Conservation (phyloP, 805 yeast species). For the Candida insectorum region DNA sequence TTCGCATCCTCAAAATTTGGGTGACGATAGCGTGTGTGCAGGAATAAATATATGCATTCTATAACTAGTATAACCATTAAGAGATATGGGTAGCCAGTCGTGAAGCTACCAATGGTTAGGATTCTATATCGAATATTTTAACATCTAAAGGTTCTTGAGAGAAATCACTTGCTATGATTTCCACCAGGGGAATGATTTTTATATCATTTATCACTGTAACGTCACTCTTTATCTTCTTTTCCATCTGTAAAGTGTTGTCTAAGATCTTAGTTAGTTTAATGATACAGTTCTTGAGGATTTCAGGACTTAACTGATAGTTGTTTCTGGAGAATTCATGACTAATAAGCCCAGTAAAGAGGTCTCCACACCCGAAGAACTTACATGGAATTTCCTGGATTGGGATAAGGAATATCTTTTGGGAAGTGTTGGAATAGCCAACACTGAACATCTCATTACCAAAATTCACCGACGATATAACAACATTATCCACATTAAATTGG, state of each 20-base stretch:
- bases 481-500: conserved; percentile 43
- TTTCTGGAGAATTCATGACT: conserved; percentile 44
- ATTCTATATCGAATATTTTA: no score
- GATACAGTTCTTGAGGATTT: conserved; percentile 23
- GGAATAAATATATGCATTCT: no score
- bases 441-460: conserved; percentile 34
- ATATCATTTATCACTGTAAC: conserved; percentile 29
- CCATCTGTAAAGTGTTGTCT: conserved; percentile 22
- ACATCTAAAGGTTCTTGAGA: no score
- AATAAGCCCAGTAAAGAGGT: conserved; percentile 61
- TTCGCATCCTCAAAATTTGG: no score
- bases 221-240: conserved; percentile 10
- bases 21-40: no score
- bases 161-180: background rate
- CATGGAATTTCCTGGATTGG: conserved; percentile 53
- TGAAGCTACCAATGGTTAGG: no score
- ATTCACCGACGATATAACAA: conserved; percentile 59
- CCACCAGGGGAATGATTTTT: conserved; percentile 33
- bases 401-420: conserved; percentile 24
- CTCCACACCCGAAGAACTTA: conserved; percentile 72
- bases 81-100: no score
- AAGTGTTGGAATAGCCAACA: conserved; percentile 30
- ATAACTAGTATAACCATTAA: no score
- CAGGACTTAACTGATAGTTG: conserved; percentile 18
- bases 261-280: conserved; percentile 26